Conservation (phyloP, 2,329 filamentous ascomycete genomes). For the Stagonosporopsis rhizophila region DNA sequence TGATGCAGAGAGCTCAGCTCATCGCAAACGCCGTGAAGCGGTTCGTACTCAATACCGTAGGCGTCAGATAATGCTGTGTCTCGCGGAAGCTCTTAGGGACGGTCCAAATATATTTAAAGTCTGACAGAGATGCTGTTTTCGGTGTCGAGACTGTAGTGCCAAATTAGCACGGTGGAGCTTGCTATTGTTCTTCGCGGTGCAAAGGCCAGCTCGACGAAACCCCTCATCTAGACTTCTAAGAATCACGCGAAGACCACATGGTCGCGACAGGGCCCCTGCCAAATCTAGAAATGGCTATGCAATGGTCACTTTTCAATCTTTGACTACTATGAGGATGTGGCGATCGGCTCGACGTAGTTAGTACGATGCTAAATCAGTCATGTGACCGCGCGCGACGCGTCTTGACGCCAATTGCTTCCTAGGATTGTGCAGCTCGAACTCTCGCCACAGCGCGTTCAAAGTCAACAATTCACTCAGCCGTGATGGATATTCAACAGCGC, state of each 20-base stretch:
- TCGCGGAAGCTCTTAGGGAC: constrained; percentile 15
- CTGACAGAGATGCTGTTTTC: constrained; percentile 19
- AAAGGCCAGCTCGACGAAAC: constrained; percentile 28
- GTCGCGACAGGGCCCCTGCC: neutral
- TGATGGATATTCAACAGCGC: constrained; percentile 16
- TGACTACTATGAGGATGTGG: neutral
- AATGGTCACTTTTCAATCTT: too few relatives aligned
- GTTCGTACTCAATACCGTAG: constrained; percentile 5
- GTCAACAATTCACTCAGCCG: neutral
- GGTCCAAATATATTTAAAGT: constrained; percentile 1
- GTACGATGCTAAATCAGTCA: neutral
- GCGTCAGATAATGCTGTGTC: constrained; percentile 19
- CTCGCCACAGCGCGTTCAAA: constrained; percentile 26
- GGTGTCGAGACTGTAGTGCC: constrained; percentile 16
- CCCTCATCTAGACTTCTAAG: constrained; percentile 1
- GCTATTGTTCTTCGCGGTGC: constrained; percentile 44
- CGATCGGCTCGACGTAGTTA: neutral
- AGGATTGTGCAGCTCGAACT: neutral
- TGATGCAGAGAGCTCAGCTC: constrained; percentile 4
- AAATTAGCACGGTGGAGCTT: constrained; percentile 32
- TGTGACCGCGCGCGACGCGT: constrained; percentile 30
- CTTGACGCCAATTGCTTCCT: neutral
- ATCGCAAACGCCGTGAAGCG: constrained; percentile 4
- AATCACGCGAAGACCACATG: neutral
- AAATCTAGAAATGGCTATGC: neutral